phyloP scores from a whole-genome alignment of 257 asterid genomes.

The Solanum etuberosum region DNA sequence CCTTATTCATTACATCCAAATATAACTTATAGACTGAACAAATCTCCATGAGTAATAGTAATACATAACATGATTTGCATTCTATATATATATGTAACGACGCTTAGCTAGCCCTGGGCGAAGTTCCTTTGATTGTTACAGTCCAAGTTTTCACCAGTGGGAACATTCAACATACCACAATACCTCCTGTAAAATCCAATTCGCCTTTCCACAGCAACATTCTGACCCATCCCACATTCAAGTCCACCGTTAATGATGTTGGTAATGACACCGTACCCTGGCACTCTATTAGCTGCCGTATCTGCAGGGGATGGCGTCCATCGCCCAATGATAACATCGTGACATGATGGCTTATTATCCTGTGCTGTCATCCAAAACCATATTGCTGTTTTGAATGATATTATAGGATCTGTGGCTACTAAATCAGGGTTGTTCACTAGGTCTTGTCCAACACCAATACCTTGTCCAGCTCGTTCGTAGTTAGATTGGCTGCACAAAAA shows the following conservation, averaged over 20 bases:
- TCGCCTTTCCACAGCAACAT: slow-evolving; percentile 1
- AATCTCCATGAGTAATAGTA: neutral
- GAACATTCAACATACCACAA: slow-evolving; percentile 9
- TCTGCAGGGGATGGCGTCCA: slow-evolving; percentile 21
- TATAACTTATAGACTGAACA: neutral
- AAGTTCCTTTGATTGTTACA: slow-evolving; percentile 21
- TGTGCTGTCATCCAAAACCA: slow-evolving; percentile 40
- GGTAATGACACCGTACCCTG: slow-evolving; percentile 24
- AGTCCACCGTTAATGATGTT: slow-evolving; percentile 26
- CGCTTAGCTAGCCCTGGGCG: neutral
- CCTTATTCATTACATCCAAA: neutral
- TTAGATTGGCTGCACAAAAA: slow-evolving; percentile 13
- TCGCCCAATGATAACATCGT: slow-evolving; percentile 13
- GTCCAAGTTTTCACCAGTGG: slow-evolving; percentile 18
- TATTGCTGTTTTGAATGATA: slow-evolving; percentile 28
- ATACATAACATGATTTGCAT: neutral
- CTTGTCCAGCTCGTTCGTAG: slow-evolving; percentile 19
- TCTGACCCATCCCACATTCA: slow-evolving; percentile 11
- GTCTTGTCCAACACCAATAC: slow-evolving; percentile 12
- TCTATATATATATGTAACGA: neutral
- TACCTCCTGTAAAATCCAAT: slow-evolving; percentile 23
- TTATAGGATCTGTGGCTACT: slow-evolving; percentile 14
- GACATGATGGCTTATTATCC: slow-evolving; percentile 18
- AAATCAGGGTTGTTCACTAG: slow-evolving; percentile 20
- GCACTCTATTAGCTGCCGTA: slow-evolving; percentile 6